Conservation (phyloP, 148 eudicot genomes). For the Persicaria maculosa region DNA sequence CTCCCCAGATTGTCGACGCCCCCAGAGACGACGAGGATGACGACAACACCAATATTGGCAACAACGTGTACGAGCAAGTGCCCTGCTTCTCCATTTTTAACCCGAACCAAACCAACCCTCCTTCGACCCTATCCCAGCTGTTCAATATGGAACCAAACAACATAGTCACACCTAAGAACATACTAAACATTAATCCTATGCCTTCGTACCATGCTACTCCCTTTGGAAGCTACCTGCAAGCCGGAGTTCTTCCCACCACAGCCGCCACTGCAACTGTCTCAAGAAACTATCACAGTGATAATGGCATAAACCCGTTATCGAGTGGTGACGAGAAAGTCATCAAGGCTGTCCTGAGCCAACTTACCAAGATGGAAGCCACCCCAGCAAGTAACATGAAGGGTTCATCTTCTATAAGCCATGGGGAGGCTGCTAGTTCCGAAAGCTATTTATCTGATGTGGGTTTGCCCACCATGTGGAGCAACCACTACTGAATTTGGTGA, state of each 20-base stretch:
- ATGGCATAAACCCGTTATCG: neutral
- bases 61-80: slow-evolving; percentile 29
- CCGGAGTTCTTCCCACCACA: neutral
- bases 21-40: slow-evolving; percentile 6
- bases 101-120: slow-evolving; percentile 11
- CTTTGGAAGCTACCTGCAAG: slow-evolving; percentile 2
- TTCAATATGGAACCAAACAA: neutral
- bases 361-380: slow-evolving; percentile 12
- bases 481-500: slow-evolving; percentile 9
- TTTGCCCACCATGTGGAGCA: slow-evolving; percentile 16
- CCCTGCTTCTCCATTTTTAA: slow-evolving; percentile 38
- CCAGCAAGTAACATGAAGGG: slow-evolving; percentile 7
- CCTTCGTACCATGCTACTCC: neutral
- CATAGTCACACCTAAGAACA: neutral
- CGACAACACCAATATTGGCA: slow-evolving; percentile 2
- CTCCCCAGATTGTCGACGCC: slow-evolving; percentile 1
- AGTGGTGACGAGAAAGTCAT: slow-evolving; percentile 8
- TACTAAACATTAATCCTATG: neutral
- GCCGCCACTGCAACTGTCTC: neutral
- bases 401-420: slow-evolving; percentile 3
- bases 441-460: slow-evolving; percentile 16
- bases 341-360: slow-evolving; percentile 14
- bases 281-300: neutral
- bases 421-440: slow-evolving; percentile 14
- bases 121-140: neutral